A percentile compares a stretch with the other conserved stretches of the same genome.
Evolutionary conservation across 331 rosid genomes (phyloP).

Genomic region (Telfairia occidentalis): DNA sequence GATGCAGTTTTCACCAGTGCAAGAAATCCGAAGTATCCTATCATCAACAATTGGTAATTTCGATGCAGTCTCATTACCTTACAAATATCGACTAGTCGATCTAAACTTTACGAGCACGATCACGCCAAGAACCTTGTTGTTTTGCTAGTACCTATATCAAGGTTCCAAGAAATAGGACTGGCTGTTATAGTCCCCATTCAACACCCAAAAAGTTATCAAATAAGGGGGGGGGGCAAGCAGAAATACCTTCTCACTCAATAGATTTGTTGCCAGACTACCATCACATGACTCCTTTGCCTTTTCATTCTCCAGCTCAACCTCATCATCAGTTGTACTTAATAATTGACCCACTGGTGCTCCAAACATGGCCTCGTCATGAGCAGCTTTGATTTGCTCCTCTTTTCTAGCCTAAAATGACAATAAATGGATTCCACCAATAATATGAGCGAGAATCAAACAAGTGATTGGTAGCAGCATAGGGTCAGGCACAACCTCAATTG

Average conservation of each 20-base stretch:
- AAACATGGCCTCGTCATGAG: conserved; percentile 93
- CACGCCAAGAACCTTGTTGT: conserved; percentile 90
- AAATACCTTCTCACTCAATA: conserved; percentile 68
- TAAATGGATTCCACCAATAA: not conserved
- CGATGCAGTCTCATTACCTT: not conserved
- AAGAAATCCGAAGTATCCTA: not conserved
- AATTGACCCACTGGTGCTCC: conserved; percentile 40
- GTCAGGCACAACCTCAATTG: conserved; percentile 43
- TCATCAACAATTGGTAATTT: not conserved
- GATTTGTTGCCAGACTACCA: conserved; percentile 36
- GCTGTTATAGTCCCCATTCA: not conserved
- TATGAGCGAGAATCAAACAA: conserved; percentile 1
- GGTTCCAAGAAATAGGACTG: not conserved
- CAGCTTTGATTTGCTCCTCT: conserved; percentile 69
- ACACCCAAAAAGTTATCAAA: not conserved
- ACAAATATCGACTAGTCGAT: not conserved
- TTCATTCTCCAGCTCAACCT: conserved; percentile 37
- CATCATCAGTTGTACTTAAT: conserved; percentile 30
- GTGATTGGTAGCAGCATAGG: not conserved
- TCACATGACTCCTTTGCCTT: conserved; percentile 31
- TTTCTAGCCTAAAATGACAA: conserved; percentile 42
- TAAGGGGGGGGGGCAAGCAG: not conserved
- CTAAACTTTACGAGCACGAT: conserved; percentile 47
- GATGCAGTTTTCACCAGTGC: not conserved
- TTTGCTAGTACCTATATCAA: conserved; percentile 59